phyloP scores from a whole-genome alignment of 257 asterid genomes.

The Hygrophila difformis region DNA sequence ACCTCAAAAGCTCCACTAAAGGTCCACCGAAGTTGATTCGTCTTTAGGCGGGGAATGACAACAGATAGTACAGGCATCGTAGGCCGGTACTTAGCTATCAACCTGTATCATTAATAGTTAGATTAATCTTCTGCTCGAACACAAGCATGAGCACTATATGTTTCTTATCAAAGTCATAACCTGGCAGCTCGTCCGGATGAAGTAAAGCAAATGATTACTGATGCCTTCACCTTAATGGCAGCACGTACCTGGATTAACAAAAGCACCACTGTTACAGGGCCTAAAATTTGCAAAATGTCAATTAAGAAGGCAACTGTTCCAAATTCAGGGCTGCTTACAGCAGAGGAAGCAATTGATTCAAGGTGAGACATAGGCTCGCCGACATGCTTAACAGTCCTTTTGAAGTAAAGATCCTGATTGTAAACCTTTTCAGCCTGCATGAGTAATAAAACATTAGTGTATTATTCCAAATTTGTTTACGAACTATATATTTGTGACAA shows the following conservation, averaged over 20 bases:
- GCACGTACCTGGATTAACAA: slow-evolving; percentile 63
- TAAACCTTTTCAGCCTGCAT: slow-evolving; percentile 84
- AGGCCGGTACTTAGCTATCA: slow-evolving; percentile 91
- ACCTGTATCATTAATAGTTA: slow-evolving; percentile 29
- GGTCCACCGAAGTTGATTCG: slow-evolving; percentile 81
- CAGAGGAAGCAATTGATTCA: slow-evolving; percentile 88
- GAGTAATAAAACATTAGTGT: too few relatives aligned
- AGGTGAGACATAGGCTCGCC: slow-evolving; percentile 93
- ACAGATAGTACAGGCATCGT: slow-evolving; percentile 92
- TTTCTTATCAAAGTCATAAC: too few relatives aligned
- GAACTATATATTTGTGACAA: too few relatives aligned
- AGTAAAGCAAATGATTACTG: slow-evolving; percentile 84
- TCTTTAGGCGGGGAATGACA: slow-evolving; percentile 79
- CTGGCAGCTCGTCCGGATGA: slow-evolving; percentile 97
- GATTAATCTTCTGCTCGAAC: neutral
- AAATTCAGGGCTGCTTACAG: slow-evolving; percentile 32
- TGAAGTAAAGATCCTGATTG: slow-evolving; percentile 78
- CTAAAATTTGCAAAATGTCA: too few relatives aligned
- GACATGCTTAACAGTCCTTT: slow-evolving; percentile 53
- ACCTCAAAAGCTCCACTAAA: slow-evolving; percentile 91
- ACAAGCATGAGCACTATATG: neutral
- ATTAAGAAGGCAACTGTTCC: neutral
- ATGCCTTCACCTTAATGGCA: slow-evolving; percentile 89
- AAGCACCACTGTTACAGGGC: neutral
- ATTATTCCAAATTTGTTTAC: too few relatives aligned